These are phyloP conservation scores for Aureobasidium subglaciale DNA, from an alignment of 2,329 filamentous ascomycete species.

Conservation along the genomic window DNA sequence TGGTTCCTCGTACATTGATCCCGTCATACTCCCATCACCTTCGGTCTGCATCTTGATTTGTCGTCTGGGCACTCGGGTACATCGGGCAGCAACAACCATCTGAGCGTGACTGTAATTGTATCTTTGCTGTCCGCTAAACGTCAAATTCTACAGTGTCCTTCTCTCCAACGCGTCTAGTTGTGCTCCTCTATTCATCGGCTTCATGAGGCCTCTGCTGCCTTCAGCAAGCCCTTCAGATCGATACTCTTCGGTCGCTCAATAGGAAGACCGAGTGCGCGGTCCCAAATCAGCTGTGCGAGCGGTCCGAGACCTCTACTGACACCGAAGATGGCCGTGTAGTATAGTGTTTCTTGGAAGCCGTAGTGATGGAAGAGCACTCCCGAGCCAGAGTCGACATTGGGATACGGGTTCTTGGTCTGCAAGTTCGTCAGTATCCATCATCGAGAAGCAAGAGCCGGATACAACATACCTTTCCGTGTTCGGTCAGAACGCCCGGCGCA, in stretches of 20 bases:
- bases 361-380: slow-evolving; percentile 98
- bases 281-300: slow-evolving; percentile 92
- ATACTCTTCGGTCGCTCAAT: slow-evolving; percentile 99
- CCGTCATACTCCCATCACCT: slow-evolving; percentile 10
- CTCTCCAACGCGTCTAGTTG: neutral
- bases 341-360: slow-evolving; percentile 92
- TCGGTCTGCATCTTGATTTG: neutral
- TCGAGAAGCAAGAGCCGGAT: neutral
- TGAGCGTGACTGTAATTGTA: neutral
- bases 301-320: slow-evolving; percentile 73
- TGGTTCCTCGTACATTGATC: neutral
- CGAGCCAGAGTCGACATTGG: slow-evolving; percentile 89
- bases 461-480: slow-evolving; percentile 72
- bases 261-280: slow-evolving; percentile 82
- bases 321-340: slow-evolving; percentile 72
- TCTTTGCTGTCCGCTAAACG: neutral
- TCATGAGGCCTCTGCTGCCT: slow-evolving; percentile 37
- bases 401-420: slow-evolving; percentile 55
- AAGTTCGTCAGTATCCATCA: neutral
- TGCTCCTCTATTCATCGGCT: neutral
- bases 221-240: slow-evolving; percentile 78
- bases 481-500: slow-evolving; percentile 79
- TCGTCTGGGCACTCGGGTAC: neutral
- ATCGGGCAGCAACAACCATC: neutral
- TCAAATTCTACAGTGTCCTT: neutral